These are phyloP conservation scores for Vigna reflexopilosa DNA, from an alignment of 306 rosid genomes.

Conservation along the genomic window DNA sequence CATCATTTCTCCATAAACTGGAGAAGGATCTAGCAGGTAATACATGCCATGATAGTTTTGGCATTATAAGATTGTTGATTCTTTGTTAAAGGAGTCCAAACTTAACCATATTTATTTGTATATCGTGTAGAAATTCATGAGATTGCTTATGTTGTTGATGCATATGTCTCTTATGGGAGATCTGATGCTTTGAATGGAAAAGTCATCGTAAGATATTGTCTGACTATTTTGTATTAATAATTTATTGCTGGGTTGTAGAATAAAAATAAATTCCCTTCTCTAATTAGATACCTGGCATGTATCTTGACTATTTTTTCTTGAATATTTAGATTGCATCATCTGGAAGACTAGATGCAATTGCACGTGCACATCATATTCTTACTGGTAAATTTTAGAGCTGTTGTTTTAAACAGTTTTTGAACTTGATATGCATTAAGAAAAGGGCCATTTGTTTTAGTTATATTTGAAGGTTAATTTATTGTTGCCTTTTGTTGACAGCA, in stretches of 20 bases:
- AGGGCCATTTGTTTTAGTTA: constrained; percentile 5
- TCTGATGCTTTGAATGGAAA: constrained; percentile 73
- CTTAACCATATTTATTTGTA: constrained; percentile 42
- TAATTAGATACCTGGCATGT: constrained; percentile 28
- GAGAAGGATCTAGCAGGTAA: constrained; percentile 69
- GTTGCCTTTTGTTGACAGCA: constrained; percentile 64
- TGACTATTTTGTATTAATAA: constrained; percentile 7
- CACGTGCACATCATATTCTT: constrained; percentile 74
- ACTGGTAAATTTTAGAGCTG: constrained; percentile 59
- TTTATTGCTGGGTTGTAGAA: constrained; percentile 33
- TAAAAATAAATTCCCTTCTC: constrained; percentile 19
- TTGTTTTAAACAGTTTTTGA: constrained; percentile 10
- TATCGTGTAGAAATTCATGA: constrained; percentile 62
- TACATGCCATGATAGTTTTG: constrained; percentile 40
- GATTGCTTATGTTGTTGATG: constrained; percentile 65
- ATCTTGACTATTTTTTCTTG: constrained; percentile 46
- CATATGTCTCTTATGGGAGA: constrained; percentile 66
- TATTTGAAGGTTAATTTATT: constrained; percentile 31
- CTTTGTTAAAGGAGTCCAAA: constrained; percentile 40
- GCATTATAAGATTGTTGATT: constrained; percentile 29
- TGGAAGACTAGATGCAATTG: constrained; percentile 75
- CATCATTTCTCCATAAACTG: constrained; percentile 57
- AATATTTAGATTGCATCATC: constrained; percentile 70
- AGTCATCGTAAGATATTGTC: constrained; percentile 61
- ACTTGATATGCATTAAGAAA: constrained; percentile 22